Evolutionary conservation across 164 flowering plant species (phyloP), one percentile per base, ranked within the genome.

Genomic region (Sextonia rubra): DNA sequence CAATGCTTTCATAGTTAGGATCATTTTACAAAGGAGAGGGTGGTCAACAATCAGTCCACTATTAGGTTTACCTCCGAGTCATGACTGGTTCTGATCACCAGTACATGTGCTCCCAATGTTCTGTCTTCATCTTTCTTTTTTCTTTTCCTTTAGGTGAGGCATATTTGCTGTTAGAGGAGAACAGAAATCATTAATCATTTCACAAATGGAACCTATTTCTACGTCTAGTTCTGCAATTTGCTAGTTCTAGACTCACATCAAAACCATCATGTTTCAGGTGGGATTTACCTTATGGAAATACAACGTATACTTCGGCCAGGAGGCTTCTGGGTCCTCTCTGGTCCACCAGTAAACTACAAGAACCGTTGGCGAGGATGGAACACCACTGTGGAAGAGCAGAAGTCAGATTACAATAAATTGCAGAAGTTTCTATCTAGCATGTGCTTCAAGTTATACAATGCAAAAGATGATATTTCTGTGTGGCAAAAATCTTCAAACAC

Each of bases 321-420:
- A 30, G 99, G 98, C 32, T 96, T 96, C 81, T 96, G 98, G 98
- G 90, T 93, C 66, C 86, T 96, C 12, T 96, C 99, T 74, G 99
- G 99, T 25, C 99, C 99, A n/a, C 99, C 99, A 15, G 92, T 96
- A 62, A 95, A 95, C 87, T 95, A 91, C 68, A 87, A 93, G 73
- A 77, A 85, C 80, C 87, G 88, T 2, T 95, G 99, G 98, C 78
- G 85, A 58, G 99, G 99, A 63, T 95, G 99, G 99, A 88, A 95
- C 79, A 95, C 99, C 18, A 95, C 99, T 0, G 78, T 89, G 37
- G 97, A 90, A 80, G 98, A 86, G 71, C 99, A 95, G 81, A 89
- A 80, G 82, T 77, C 92, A 30, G 95, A 93, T 78, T 95, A 91
- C 64, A 90, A 95, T 1, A 91, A 88, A 79, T 77, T 95, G 72